Conservation (phyloP, 768 basidiomycete genomes). For the Naganishia friedmannii region DNA sequence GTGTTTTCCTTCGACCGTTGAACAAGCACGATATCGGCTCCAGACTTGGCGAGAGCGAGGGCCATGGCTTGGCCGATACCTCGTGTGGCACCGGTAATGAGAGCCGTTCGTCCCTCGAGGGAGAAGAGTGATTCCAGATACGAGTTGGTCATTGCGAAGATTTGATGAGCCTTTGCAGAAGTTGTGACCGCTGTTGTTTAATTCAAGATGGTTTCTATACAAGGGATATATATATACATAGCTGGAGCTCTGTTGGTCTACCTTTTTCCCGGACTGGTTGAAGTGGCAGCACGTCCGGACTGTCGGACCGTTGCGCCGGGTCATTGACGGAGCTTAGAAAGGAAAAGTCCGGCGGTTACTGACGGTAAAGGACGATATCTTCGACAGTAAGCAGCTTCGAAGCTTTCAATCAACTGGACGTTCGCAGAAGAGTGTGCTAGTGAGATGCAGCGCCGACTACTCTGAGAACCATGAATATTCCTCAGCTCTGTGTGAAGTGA, state of each 20-base stretch:
- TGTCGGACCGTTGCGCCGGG: constrained; percentile 1
- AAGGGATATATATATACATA: neutral
- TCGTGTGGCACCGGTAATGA: constrained; percentile 51
- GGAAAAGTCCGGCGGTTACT: neutral
- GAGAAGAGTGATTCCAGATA: constrained; percentile 51
- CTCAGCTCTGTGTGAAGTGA: too few species aligned
- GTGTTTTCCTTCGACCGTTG: constrained; percentile 48
- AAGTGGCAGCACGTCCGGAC: neutral
- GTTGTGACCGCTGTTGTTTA: neutral
- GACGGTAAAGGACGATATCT: constrained; percentile 3
- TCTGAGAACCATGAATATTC: too few species aligned
- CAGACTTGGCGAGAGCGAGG: constrained; percentile 53
- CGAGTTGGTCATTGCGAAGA: constrained; percentile 28
- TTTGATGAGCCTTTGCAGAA: neutral
- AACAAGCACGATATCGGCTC: constrained; percentile 53
- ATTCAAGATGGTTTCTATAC: neutral
- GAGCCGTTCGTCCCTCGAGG: constrained; percentile 52
- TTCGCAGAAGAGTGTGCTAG: too few species aligned
- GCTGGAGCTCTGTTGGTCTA: neutral
- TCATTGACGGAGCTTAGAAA: neutral
- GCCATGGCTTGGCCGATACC: constrained; percentile 53
- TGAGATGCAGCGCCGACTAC: too few species aligned
- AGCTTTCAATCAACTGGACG: too few species aligned
- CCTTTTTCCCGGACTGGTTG: neutral
- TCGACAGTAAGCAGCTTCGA: too few species aligned